Base-by-base conservation (phyloP, 1,284 basidiomycete genomes). In the Anthracocystis setariae region DNA sequence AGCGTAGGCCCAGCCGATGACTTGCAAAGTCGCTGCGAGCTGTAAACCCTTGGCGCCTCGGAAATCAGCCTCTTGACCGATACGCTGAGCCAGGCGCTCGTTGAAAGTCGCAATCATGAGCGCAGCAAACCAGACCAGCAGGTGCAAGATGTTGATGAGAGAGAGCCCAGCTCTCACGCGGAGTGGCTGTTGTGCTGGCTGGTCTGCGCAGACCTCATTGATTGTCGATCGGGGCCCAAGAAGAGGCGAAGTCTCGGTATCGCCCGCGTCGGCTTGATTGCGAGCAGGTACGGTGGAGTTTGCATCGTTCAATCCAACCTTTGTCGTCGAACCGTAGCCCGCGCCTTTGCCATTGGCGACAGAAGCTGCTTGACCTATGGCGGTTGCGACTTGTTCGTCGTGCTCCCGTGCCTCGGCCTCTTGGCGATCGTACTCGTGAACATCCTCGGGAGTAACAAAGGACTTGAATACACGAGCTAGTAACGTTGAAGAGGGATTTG, bases 371-470 rank as follows among this genome's bases (percentile, higher is more conserved):
- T 33, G 2, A 20, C 17, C 25, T 17, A 2, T 18, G 13, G 44
- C 15, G 5, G 53, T 33, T 5, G 43, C 27, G 15, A 23, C 25
- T 3, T 59, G 46, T 24, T 47, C 25, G 24, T 59, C 43, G 1
- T 55, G 38, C 20, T 58, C 32, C 15, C 43, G 42, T 9, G 56
- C 56, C 17, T 46, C 18, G 0, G 27, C 51, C 20, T 65, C 55
- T 25, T 40, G 27, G 18, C 35, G 62, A 20, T 65, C 56, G 56
- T 65, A 65, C 23, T 59, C 56, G 37, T 55, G 62, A 0, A 65
- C 62, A 25, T 65, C 62, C 18, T 65, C 51, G 1, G 62, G 62
- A 3, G 47, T 55, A 24, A 65, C 56, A 21, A 65, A 65, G 1
- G 42, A 24, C 12, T 50, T 39, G 15, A 65, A 65, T 37, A 65